Percentiles rank a stretch among this genome's conserved stretches.
These are phyloP conservation scores for Hortiboletus campestris DNA, from an alignment of 768 basidiomycete genomes.

Conservation along the genomic window DNA sequence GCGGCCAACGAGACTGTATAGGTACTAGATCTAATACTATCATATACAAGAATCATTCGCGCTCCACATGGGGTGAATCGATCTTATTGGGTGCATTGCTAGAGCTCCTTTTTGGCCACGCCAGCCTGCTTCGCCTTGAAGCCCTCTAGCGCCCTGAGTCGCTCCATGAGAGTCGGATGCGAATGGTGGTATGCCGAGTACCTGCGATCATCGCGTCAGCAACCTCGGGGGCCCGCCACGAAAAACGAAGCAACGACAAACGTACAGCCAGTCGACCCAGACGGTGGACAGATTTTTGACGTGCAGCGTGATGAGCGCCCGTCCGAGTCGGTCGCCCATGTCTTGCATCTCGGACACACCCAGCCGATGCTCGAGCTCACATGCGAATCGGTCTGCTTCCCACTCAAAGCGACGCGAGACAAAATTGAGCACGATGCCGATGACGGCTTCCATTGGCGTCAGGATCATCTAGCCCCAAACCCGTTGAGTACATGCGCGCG, in stretches of 20 bases:
- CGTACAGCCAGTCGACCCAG: constrained; percentile 88
- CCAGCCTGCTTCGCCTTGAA: constrained; percentile 45
- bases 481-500: background rate
- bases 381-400: constrained; percentile 87
- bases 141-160: constrained; percentile 77
- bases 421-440: constrained; percentile 74
- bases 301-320: constrained; percentile 82
- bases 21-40: too few relatives aligned
- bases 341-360: constrained; percentile 59
- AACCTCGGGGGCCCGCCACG: background rate
- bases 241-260: background rate
- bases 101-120: constrained; percentile 29
- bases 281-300: constrained; percentile 92
- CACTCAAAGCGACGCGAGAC: constrained; percentile 88
- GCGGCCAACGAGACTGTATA: background rate
- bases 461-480: constrained; percentile 59
- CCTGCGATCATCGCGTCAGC: constrained; percentile 33
- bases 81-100: background rate
- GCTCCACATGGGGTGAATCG: too few relatives aligned
- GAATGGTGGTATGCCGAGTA: constrained; percentile 97
- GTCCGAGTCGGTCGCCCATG: constrained; percentile 82
- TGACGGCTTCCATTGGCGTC: constrained; percentile 73
- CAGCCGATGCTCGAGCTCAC: constrained; percentile 58
- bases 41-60: background rate
- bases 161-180: constrained; percentile 91